Evolutionary conservation across 805 yeast genomes (phyloP).

Genomic region (Ascoidea rubescens): DNA sequence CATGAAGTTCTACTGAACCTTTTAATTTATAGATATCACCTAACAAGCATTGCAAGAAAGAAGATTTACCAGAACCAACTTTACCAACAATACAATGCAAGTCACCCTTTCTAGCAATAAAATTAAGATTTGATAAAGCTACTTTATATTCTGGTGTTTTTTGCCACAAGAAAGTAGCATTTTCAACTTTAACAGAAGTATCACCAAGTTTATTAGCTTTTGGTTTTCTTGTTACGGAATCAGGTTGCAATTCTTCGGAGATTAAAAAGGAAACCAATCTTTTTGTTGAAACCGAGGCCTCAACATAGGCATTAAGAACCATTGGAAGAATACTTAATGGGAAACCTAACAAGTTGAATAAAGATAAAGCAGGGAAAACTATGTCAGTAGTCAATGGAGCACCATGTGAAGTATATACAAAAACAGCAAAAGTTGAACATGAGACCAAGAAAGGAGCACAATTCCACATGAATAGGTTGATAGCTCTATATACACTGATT

Average conservation of each 20-base stretch:
- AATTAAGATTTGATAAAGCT: constrained; percentile 49
- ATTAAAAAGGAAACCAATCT: constrained; percentile 66
- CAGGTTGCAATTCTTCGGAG: constrained; percentile 70
- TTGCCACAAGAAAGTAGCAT: constrained; percentile 71
- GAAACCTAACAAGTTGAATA: constrained; percentile 79
- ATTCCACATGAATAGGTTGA: constrained; percentile 64
- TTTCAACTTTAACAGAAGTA: constrained; percentile 41
- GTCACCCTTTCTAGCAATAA: constrained; percentile 59
- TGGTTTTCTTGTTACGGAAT: constrained; percentile 44
- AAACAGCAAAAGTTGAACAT: constrained; percentile 78
- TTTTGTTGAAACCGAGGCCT: constrained; percentile 70
- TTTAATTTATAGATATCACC: constrained; percentile 71
- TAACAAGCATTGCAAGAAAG: constrained; percentile 61
- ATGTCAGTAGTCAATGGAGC: constrained; percentile 75
- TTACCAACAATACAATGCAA: constrained; percentile 77
- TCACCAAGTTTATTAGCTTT: constrained; percentile 47
- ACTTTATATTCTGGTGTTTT: constrained; percentile 56
- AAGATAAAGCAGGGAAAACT: constrained; percentile 80
- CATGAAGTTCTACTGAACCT: constrained; percentile 62
- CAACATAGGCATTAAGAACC: constrained; percentile 75
- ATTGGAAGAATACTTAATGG: constrained; percentile 89
- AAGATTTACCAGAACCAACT: constrained; percentile 86
- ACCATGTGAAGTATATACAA: constrained; percentile 40
- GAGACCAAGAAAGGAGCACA: constrained; percentile 85
- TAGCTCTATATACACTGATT: constrained; percentile 61